Conservation (phyloP, 495 filamentous ascomycete genomes). For the Penicillium cataractarum region DNA sequence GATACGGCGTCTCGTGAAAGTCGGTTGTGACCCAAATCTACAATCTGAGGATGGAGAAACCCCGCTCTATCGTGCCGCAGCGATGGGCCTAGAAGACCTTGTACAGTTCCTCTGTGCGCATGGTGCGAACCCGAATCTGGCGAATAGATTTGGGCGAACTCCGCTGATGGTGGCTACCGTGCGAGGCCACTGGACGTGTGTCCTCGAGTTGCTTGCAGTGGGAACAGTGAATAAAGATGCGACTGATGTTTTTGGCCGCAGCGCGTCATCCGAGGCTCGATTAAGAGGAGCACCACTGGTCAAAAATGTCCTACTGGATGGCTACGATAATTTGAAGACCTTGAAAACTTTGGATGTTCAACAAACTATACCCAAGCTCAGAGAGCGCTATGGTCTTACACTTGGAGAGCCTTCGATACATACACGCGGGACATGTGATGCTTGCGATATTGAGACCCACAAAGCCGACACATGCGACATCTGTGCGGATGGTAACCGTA, state of each 20-base stretch:
- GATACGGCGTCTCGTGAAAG: not conserved
- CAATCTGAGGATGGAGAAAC: not conserved
- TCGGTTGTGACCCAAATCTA: not conserved
- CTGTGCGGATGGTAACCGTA: too few relatives aligned
- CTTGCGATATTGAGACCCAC: too few relatives aligned
- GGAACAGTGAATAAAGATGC: not conserved
- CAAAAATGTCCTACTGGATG: not conserved
- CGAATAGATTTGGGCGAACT: not conserved
- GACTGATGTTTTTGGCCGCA: not conserved
- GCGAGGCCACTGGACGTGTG: not conserved
- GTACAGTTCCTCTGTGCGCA: not conserved
- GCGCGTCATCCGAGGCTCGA: not conserved
- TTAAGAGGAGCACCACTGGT: not conserved
- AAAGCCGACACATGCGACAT: too few relatives aligned
- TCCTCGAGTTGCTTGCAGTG: not conserved
- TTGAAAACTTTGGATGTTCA: not conserved
- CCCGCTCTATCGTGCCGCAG: not conserved
- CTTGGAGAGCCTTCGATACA: too few relatives aligned
- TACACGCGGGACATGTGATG: too few relatives aligned
- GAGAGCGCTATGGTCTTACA: too few relatives aligned
- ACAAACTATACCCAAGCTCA: not conserved
- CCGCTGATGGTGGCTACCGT: not conserved
- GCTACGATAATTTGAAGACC: not conserved
- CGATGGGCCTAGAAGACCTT: not conserved
- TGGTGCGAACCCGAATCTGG: not conserved